These are phyloP conservation scores for Rugonectria rugulosa DNA, from an alignment of 2,329 filamentous ascomycete species.

Conservation along the genomic window DNA sequence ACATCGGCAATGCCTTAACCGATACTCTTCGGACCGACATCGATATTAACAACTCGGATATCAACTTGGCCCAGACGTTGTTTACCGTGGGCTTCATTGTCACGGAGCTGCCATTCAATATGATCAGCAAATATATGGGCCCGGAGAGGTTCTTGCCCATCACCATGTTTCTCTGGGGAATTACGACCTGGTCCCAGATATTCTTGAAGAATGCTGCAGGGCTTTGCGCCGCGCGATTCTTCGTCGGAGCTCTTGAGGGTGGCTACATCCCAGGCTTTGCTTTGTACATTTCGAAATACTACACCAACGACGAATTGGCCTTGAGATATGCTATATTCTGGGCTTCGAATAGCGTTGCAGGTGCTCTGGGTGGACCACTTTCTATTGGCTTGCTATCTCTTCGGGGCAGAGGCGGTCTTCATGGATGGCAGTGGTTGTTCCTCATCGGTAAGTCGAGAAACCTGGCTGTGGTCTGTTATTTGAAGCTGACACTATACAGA, in stretches of 20 bases:
- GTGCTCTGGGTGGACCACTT: conserved; percentile 37
- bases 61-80: conserved; percentile 61
- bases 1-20: conserved; percentile 60
- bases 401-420: conserved; percentile 31
- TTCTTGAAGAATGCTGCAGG: conserved; percentile 37
- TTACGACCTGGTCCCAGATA: conserved; percentile 39
- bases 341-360: conserved; percentile 41
- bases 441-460: conserved; percentile 33
- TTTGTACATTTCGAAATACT: conserved; percentile 42
- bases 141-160: conserved; percentile 40
- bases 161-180: conserved; percentile 43
- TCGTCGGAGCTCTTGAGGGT: conserved; percentile 41
- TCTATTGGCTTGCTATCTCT: conserved; percentile 40
- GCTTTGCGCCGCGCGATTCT: conserved; percentile 38
- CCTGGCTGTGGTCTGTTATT: accelerated
- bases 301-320: conserved; percentile 40
- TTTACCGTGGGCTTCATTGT: conserved; percentile 59
- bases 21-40: conserved; percentile 58
- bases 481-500: conserved; percentile 15
- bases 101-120: conserved; percentile 46
- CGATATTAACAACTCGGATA: conserved; percentile 56
- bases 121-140: conserved; percentile 39
- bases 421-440: conserved; percentile 44
- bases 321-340: conserved; percentile 41
- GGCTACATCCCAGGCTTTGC: conserved; percentile 44